phyloP scores from a whole-genome alignment of 805 yeast genomes.

The Candida glaebosa region DNA sequence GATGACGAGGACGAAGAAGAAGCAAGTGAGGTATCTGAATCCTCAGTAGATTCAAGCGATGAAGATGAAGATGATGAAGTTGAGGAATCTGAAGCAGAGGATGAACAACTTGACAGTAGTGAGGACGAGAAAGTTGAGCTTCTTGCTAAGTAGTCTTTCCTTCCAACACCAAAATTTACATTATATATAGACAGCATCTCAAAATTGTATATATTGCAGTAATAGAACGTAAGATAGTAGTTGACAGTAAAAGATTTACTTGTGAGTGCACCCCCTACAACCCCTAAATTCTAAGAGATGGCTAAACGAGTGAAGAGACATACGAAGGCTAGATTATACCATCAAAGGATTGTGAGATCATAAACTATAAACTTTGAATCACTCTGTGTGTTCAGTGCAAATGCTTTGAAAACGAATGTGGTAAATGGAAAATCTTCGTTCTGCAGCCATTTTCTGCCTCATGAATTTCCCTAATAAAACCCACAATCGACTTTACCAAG shows the following conservation, averaged over 20 bases:
- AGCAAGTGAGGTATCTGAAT: conserved; percentile 9
- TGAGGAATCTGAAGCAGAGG: conserved; percentile 8
- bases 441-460: not conserved
- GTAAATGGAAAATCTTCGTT: not conserved
- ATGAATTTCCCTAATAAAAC: no score
- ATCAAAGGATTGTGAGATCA: no score
- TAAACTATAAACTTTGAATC: no score
- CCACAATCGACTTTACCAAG: no score
- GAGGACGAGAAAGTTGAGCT: conserved; percentile 4
- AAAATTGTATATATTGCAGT: not conserved
- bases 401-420: not conserved
- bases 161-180: no score
- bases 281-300: no score
- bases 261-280: no score
- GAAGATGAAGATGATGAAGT: conserved; percentile 12
- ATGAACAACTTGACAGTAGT: conserved; percentile 5
- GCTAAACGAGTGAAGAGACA: no score
- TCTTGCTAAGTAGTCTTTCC: conserved; percentile 3
- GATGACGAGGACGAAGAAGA: conserved; percentile 12
- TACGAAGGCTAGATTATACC: no score
- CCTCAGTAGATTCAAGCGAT: conserved; percentile 9
- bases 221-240: no score
- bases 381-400: not conserved
- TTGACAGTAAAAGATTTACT: no score
- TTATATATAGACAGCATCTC: not conserved